Evolutionary conservation across 164 flowering plant species (phyloP).

Genomic region (Houttuynia cordata): DNA sequence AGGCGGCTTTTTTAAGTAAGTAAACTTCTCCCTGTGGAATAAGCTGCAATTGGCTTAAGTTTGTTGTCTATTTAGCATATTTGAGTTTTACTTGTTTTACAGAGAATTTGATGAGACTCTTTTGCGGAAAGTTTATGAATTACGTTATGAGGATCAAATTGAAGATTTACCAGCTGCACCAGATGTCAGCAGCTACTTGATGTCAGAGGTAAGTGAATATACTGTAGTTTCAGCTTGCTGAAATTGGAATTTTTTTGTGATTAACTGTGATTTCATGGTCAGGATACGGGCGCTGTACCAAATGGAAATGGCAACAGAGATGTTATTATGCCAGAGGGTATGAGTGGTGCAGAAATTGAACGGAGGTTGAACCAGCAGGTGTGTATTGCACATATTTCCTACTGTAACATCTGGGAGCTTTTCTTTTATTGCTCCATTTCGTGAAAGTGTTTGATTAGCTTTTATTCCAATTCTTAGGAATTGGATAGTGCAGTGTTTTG

Average conservation of each 20-base stretch:
- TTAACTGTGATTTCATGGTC: constrained; percentile 1
- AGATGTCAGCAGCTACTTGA: constrained; percentile 78
- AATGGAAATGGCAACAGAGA: constrained; percentile 55
- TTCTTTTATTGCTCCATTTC: too few relatives aligned
- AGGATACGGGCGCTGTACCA: constrained; percentile 63
- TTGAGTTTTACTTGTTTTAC: constrained; percentile 7
- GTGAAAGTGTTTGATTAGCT: too few relatives aligned
- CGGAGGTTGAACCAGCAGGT: constrained; percentile 36
- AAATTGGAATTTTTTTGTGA: constrained; percentile 2
- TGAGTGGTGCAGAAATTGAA: constrained; percentile 67
- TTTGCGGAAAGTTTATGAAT: constrained; percentile 41
- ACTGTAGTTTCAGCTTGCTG: background rate
- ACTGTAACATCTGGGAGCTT: background rate
- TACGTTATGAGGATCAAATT: constrained; percentile 69
- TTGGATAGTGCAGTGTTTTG: background rate
- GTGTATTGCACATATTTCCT: constrained; percentile 2
- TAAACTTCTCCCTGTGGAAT: background rate
- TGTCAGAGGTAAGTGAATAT: constrained; percentile 54
- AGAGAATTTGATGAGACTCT: constrained; percentile 87
- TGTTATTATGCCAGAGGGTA: constrained; percentile 58
- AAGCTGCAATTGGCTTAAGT: background rate
- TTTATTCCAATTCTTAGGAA: background rate
- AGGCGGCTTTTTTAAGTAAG: constrained; percentile 91
- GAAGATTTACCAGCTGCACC: constrained; percentile 62
- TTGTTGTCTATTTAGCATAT: background rate